phyloP scores from a whole-genome alignment of 305 asterid genomes.

The Solanum hybrid region DNA sequence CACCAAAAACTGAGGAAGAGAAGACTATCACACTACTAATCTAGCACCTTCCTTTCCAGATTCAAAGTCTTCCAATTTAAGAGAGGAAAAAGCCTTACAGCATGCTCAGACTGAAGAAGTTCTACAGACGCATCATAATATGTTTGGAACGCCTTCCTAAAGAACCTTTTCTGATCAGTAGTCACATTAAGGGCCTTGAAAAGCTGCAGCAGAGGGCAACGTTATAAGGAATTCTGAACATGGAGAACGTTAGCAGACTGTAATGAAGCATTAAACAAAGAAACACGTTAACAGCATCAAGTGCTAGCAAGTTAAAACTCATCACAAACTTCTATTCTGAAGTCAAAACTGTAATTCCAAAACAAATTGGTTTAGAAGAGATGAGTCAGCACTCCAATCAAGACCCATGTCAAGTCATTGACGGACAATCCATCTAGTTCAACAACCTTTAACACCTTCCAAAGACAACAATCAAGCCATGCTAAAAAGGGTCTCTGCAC shows the following conservation, averaged over 20 bases:
- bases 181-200: conserved; percentile 77
- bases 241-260: background rate
- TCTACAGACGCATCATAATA: conserved; percentile 84
- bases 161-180: conserved; percentile 67
- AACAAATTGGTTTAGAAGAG: background rate
- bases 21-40: background rate
- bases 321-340: background rate
- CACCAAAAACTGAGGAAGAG: background rate
- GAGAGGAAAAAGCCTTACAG: conserved; percentile 36
- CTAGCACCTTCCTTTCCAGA: background rate
- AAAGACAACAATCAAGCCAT: background rate
- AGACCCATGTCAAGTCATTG: background rate
- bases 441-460: background rate
- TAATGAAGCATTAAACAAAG: background rate
- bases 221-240: background rate
- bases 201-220: conserved; percentile 44
- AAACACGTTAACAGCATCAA: background rate
- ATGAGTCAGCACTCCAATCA: background rate
- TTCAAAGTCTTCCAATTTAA: background rate
- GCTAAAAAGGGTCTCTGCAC: background rate
- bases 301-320: background rate
- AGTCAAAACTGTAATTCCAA: background rate
- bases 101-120: conserved; percentile 88
- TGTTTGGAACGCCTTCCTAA: conserved; percentile 71
- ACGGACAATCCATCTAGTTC: background rate